These are phyloP conservation scores for Colletotrichum tropicicola DNA, from an alignment of 2,329 filamentous ascomycete genomes.

Conservation along the genomic window DNA sequence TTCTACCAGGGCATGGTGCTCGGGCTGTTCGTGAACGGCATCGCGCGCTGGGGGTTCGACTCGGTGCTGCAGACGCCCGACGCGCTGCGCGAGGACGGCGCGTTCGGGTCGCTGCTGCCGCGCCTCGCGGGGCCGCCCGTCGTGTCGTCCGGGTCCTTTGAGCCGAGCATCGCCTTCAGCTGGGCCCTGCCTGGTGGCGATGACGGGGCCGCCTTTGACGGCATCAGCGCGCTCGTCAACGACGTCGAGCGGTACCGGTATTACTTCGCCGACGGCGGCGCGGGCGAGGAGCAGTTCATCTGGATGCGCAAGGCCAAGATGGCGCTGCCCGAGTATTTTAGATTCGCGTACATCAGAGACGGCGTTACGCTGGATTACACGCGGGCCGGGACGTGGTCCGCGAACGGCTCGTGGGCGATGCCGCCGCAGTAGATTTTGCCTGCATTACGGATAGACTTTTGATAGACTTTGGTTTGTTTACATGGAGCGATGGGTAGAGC, in stretches of 20 bases:
- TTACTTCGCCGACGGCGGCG: conserved; percentile 66
- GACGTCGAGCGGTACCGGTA: conserved; percentile 84
- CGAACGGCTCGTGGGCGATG: conserved; percentile 22
- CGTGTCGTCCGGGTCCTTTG: conserved; percentile 49
- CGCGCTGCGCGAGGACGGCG: conserved; percentile 73
- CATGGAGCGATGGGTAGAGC: no score
- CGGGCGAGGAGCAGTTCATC: conserved; percentile 9
- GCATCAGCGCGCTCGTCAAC: conserved; percentile 83
- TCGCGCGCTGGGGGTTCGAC: conserved; percentile 94
- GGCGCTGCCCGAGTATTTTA: conserved; percentile 24
- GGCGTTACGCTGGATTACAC: conserved; percentile 24
- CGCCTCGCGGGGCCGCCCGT: conserved; percentile 54
- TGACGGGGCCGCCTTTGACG: conserved; percentile 65
- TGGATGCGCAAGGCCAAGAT: conserved; percentile 15
- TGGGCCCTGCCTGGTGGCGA: conserved; percentile 51
- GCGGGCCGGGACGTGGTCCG: conserved; percentile 17
- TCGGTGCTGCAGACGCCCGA: conserved; percentile 84
- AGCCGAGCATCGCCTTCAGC: conserved; percentile 72
- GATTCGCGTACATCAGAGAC: conserved; percentile 26
- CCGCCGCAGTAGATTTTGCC: neutral
- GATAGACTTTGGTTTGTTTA: neutral
- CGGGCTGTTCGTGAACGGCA: conserved; percentile 92
- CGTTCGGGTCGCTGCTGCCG: conserved; percentile 69
- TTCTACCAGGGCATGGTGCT: conserved; percentile 90
- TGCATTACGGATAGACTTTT: neutral